These are phyloP conservation scores for Linnemannia zychae DNA, from an alignment of 192 early-diverging fungal genomes.

Conservation along the genomic window DNA sequence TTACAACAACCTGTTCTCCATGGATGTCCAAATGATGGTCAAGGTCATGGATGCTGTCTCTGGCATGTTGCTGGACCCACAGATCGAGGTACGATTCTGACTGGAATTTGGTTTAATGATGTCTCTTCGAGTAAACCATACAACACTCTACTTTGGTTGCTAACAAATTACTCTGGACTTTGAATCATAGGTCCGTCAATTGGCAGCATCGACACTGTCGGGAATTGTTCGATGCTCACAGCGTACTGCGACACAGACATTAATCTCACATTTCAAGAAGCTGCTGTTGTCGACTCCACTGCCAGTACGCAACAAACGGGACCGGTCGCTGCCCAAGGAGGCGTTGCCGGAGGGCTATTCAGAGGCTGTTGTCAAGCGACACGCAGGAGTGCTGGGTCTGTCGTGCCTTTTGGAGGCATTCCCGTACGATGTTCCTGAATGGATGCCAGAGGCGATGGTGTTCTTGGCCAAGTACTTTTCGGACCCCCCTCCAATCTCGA, in stretches of 20 bases:
- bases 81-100: constrained; percentile 78
- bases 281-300: constrained; percentile 56
- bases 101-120: too few species aligned
- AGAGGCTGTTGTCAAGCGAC: constrained; percentile 76
- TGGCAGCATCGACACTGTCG: constrained; percentile 81
- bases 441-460: constrained; percentile 91
- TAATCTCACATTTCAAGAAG: constrained; percentile 63
- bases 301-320: constrained; percentile 60
- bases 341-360: constrained; percentile 60
- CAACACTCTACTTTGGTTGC: too few species aligned
- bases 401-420: constrained; percentile 90
- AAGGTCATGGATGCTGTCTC: constrained; percentile 79
- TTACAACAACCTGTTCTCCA: constrained; percentile 84
- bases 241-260: constrained; percentile 67
- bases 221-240: constrained; percentile 86
- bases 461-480: constrained; percentile 80
- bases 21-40: constrained; percentile 69
- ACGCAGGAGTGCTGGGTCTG: constrained; percentile 93
- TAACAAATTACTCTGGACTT: too few species aligned
- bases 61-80: constrained; percentile 81
- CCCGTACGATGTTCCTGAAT: constrained; percentile 93
- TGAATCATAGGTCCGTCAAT: constrained; percentile 76
- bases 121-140: too few species aligned
- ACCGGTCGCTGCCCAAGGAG: constrained; percentile 35
- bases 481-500: constrained; percentile 87